Conservation (phyloP, 2,329 filamentous ascomycete species). For the Westerdykella sp. region DNA sequence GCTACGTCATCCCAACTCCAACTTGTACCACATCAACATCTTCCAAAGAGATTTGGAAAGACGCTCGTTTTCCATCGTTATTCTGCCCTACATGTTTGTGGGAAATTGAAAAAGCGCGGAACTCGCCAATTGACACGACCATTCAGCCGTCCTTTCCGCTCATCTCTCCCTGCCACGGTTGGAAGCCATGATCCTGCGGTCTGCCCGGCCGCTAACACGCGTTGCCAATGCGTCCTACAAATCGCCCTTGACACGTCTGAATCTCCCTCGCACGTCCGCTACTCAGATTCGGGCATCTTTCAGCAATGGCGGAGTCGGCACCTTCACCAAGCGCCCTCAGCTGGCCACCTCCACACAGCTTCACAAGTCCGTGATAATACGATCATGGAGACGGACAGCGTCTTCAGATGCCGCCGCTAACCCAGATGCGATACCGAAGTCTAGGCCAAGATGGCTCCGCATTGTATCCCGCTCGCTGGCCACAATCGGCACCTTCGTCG, state of each 20-base stretch:
- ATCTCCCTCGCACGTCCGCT: slow-evolving; percentile 2
- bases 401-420: slow-evolving; percentile 12
- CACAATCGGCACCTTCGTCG: slow-evolving; percentile 67
- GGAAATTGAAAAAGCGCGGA: neutral
- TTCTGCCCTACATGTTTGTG: slow-evolving; percentile 5
- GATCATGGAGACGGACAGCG: slow-evolving; percentile 3
- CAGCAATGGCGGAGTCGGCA: slow-evolving; percentile 21
- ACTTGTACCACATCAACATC: neutral
- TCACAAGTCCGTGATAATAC: slow-evolving; percentile 14
- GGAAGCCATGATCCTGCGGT: slow-evolving; percentile 23
- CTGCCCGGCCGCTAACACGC: slow-evolving; percentile 26
- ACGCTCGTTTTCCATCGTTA: neutral
- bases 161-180: slow-evolving; percentile 6
- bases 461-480: slow-evolving; percentile 66
- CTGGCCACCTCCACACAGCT: slow-evolving; percentile 14
- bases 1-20: neutral
- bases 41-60: neutral
- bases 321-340: slow-evolving; percentile 19
- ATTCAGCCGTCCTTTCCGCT: slow-evolving; percentile 4
- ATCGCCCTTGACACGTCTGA: slow-evolving; percentile 10
- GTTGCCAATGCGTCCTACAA: slow-evolving; percentile 15
- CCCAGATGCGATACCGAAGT: slow-evolving; percentile 26
- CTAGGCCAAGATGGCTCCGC: slow-evolving; percentile 36
- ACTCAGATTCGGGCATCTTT: slow-evolving; percentile 20
- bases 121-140: slow-evolving; percentile 9